A percentile compares a stretch with the other conserved stretches of the same genome.
These are phyloP conservation scores for Yamadazyma dendronema DNA, from an alignment of 1,139 yeast species.

Conservation along the genomic window DNA sequence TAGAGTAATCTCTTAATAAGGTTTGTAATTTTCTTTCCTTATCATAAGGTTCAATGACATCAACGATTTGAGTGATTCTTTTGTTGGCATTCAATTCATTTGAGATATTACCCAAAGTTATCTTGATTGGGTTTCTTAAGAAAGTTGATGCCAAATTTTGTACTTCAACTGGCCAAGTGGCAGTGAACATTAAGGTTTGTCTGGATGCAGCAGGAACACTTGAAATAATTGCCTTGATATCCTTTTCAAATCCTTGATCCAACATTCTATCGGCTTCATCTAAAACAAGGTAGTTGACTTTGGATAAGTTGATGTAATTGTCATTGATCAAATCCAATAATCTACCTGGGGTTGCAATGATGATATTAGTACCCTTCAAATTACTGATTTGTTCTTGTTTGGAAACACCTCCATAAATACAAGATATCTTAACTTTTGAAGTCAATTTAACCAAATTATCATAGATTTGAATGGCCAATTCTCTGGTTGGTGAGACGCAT, in stretches of 20 bases:
- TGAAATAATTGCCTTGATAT: constrained; percentile 77
- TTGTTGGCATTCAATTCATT: constrained; percentile 94
- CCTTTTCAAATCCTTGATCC: constrained; percentile 94
- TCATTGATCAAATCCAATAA: constrained; percentile 87
- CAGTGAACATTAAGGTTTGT: constrained; percentile 87
- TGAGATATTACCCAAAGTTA: constrained; percentile 83
- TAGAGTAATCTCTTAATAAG: constrained; percentile 67
- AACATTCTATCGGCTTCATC: constrained; percentile 99
- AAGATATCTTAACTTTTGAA: constrained; percentile 68
- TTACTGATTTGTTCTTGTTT: constrained; percentile 84
- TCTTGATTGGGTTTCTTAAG: constrained; percentile 81
- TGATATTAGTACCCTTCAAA: constrained; percentile 61
- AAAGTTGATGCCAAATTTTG: constrained; percentile 87
- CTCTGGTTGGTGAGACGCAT: constrained; percentile 95
- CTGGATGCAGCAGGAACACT: constrained; percentile 45
- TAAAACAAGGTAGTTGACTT: constrained; percentile 75
- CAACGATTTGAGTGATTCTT: constrained; percentile 89
- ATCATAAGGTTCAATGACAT: constrained; percentile 79
- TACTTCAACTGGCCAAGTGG: constrained; percentile 91
- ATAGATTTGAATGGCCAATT: constrained; percentile 88
- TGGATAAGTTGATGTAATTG: constrained; percentile 70
- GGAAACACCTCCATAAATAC: constrained; percentile 97
- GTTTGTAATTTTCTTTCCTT: constrained; percentile 78
- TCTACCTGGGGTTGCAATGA: constrained; percentile 97
- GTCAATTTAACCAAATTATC: constrained; percentile 77